Conservation (phyloP, 2,329 filamentous ascomycete genomes). For the Penicillium nordicum region DNA sequence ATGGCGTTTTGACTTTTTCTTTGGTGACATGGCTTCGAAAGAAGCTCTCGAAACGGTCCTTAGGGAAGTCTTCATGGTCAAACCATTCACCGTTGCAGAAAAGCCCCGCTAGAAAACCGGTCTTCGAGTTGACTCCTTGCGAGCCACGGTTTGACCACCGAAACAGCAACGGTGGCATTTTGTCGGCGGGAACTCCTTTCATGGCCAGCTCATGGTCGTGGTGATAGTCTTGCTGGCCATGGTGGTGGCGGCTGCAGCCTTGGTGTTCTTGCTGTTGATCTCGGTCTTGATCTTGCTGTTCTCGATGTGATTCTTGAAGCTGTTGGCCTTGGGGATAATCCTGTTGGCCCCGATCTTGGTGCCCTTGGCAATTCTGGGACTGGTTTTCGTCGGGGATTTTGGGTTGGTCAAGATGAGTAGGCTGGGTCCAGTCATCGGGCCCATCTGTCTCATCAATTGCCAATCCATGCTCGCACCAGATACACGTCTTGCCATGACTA, state of each 20-base stretch:
- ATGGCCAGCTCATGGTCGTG: background rate
- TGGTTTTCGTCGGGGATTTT: too few species aligned
- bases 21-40: constrained; percentile 28
- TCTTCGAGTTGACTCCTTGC: constrained; percentile 29
- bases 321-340: background rate
- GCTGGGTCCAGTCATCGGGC: too few species aligned
- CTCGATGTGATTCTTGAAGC: background rate
- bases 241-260: background rate
- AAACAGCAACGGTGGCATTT: constrained; percentile 31
- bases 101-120: constrained; percentile 24
- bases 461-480: constrained; percentile 19
- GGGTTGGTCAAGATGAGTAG: too few species aligned
- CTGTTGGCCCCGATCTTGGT: too few species aligned
- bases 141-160: constrained; percentile 33
- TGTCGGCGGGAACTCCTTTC: background rate
- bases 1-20: constrained; percentile 23
- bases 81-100: constrained; percentile 20
- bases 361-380: too few species aligned
- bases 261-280: background rate
- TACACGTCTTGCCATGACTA: constrained; percentile 20
- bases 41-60: constrained; percentile 18
- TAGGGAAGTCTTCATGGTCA: constrained; percentile 10
- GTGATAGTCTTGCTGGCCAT: background rate
- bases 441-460: background rate
- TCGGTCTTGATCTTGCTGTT: background rate